These are phyloP conservation scores for Penicillium subrubescens DNA, from an alignment of 495 filamentous ascomycete genomes.

Conservation along the genomic window DNA sequence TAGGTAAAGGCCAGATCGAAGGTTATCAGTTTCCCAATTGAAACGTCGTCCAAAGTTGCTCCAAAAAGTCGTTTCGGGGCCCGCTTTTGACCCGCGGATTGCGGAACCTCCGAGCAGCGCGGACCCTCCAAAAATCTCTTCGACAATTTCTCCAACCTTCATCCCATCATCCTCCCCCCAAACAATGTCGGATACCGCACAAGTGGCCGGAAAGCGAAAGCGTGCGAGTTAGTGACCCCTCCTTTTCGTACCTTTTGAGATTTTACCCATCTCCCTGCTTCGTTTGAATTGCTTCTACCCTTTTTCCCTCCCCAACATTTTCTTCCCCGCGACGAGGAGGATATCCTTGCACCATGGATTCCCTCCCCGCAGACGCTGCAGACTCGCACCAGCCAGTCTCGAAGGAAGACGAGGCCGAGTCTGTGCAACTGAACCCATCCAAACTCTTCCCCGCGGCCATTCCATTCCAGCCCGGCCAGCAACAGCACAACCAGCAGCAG, in stretches of 20 bases:
- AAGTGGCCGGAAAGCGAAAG: conserved; percentile 53
- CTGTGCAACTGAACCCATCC: neutral
- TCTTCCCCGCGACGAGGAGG: neutral
- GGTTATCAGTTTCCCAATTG: neutral
- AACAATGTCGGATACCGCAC: conserved; percentile 41
- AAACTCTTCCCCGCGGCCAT: conserved; percentile 1
- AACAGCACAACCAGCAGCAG: neutral
- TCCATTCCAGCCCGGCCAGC: conserved; percentile 2
- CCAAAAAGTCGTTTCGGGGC: conserved; percentile 3
- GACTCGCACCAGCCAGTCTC: neutral
- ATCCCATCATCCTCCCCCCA: neutral
- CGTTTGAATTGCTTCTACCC: neutral
- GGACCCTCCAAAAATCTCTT: conserved; percentile 29
- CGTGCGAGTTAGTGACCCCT: conserved; percentile 45
- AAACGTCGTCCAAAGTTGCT: neutral
- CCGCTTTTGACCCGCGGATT: conserved; percentile 19
- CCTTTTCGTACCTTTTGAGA: conserved; percentile 1
- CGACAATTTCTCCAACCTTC: conserved; percentile 12
- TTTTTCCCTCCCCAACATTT: neutral
- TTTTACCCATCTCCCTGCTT: conserved; percentile 3
- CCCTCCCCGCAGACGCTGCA: neutral
- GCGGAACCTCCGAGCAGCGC: conserved; percentile 20
- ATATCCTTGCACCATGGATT: neutral
- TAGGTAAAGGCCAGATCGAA: neutral
- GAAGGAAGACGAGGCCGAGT: neutral